These are phyloP conservation scores for Alternaria burnsii DNA, from an alignment of 2,329 filamentous ascomycete species.

Conservation along the genomic window DNA sequence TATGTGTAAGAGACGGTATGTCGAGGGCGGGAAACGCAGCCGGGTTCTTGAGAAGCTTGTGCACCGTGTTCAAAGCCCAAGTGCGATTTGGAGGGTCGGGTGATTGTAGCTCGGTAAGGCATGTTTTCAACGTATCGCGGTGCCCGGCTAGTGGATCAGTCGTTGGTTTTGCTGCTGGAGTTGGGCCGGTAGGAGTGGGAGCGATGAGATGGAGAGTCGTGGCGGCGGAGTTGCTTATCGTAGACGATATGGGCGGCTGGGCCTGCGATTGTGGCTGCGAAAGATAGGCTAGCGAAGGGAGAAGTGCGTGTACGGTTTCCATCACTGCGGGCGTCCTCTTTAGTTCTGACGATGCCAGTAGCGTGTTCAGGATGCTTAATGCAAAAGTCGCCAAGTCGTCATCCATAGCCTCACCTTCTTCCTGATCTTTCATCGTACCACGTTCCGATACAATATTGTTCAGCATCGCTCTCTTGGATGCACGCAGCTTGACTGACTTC, in stretches of 20 bases:
- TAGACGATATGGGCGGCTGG: constrained; percentile 20
- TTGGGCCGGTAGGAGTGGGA: constrained; percentile 58
- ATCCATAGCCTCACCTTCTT: constrained; percentile 11
- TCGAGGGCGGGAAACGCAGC: constrained; percentile 67
- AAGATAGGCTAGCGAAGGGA: constrained; percentile 36
- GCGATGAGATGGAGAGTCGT: constrained; percentile 61
- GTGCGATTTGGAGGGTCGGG: constrained; percentile 48
- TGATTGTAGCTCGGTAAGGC: constrained; percentile 42
- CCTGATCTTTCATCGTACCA: not conserved
- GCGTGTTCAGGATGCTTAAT: constrained; percentile 51
- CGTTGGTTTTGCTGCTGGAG: not conserved
- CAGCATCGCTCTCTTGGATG: constrained; percentile 38
- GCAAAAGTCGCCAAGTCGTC: constrained; percentile 53
- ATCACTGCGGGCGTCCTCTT: constrained; percentile 38
- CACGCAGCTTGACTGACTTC: constrained; percentile 22
- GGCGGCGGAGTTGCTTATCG: constrained; percentile 37
- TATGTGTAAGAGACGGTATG: constrained; percentile 69
- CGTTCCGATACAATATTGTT: constrained; percentile 33
- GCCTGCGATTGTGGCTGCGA: constrained; percentile 13
- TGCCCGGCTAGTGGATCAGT: constrained; percentile 60
- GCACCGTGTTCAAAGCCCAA: constrained; percentile 46
- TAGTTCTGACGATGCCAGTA: constrained; percentile 48
- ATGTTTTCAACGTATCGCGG: constrained; percentile 33
- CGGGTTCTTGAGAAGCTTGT: constrained; percentile 60
- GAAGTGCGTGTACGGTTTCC: constrained; percentile 17